Evolutionary conservation across 140 eudicot species (phyloP), one percentile per base, ranked within the genome.

Genomic region (Senecio squalidus): DNA sequence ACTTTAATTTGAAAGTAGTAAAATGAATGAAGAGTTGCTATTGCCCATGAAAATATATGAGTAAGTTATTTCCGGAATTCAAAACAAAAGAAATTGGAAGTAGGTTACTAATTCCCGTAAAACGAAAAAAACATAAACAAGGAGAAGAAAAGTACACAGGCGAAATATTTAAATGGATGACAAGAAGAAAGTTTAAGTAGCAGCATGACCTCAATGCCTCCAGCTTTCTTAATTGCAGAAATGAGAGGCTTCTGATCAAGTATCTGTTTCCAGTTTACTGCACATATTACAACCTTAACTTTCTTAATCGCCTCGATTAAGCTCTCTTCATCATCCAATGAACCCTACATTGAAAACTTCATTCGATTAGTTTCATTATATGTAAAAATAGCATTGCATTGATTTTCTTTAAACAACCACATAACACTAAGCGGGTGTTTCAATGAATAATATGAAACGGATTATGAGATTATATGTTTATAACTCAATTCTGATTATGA

Each of bases 201-300:
- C 15, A 55, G 16, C 29, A 75, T 27, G 47, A 89, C 95, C 95
- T 85, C 68, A 71, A 90, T 77, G 60, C 76, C 69, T 29, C 94
- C 88, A 6, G 77, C 79, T 23, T 58, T 79, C 72, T 83, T 86
- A 62, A 90, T 90, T 44, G 78, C 84, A 1, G 76, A 45, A 71
- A 90, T 73, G 52, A 90, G 80, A 54, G 66, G 86, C 75, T 80
- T 83, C 84, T 90, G 98, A 45, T 81, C 78, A 15, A 78, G 94
- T 39, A 55, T 80, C 38, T 90, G 85, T 67, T 69, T 83, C 3
- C 88, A 69, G 5, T 83, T 55, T 18, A 90, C 79, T 1, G 94
- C 76, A 60, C 91, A 90, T 60, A 86, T 90, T 38, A 90, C 98
- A n/a, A 83, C 84, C 8, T 74, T 90, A 1, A 86, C 95, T 70